phyloP scores from a whole-genome alignment of 352 stramenopile species.

The Phytophthora tentaculata region DNA sequence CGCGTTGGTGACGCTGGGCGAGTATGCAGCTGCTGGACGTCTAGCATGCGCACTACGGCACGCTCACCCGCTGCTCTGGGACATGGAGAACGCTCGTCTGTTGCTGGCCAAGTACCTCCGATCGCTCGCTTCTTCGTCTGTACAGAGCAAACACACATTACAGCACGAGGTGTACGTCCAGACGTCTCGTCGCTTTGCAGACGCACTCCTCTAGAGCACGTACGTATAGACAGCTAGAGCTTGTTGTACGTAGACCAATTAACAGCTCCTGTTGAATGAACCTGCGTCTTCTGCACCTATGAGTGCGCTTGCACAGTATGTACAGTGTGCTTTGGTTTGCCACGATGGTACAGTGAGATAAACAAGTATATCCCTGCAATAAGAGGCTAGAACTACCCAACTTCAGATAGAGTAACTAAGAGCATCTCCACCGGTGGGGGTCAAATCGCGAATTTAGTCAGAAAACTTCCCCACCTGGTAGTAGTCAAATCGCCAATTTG shows the following conservation, averaged over 20 bases:
- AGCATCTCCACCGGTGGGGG: too few relatives aligned
- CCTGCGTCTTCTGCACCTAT: neutral
- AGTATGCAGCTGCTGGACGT: conserved; percentile 58
- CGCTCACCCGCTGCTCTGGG: conserved; percentile 71
- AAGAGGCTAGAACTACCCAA: too few relatives aligned
- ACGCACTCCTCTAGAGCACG: conserved; percentile 25
- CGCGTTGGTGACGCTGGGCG: conserved; percentile 52
- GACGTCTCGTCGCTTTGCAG: conserved; percentile 32
- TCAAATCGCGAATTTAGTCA: too few relatives aligned
- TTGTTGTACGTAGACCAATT: conserved; percentile 21
- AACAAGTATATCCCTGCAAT: too few relatives aligned
- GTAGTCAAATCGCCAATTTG: too few relatives aligned
- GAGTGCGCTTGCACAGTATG: too few relatives aligned
- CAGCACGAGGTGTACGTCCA: conserved; percentile 43
- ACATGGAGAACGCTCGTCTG: conserved; percentile 67
- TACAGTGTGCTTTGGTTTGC: too few relatives aligned
- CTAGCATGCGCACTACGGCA: conserved; percentile 62
- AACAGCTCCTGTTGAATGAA: conserved; percentile 22
- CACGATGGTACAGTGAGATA: too few relatives aligned
- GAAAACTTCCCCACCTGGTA: too few relatives aligned
- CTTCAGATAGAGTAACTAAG: too few relatives aligned
- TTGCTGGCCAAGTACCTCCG: conserved; percentile 62
- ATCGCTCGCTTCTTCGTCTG: conserved; percentile 28
- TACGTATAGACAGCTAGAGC: conserved; percentile 11
- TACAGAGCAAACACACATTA: conserved; percentile 16